phyloP scores from a whole-genome alignment of 495 filamentous ascomycete genomes.

The Neohortaea acidophila region DNA sequence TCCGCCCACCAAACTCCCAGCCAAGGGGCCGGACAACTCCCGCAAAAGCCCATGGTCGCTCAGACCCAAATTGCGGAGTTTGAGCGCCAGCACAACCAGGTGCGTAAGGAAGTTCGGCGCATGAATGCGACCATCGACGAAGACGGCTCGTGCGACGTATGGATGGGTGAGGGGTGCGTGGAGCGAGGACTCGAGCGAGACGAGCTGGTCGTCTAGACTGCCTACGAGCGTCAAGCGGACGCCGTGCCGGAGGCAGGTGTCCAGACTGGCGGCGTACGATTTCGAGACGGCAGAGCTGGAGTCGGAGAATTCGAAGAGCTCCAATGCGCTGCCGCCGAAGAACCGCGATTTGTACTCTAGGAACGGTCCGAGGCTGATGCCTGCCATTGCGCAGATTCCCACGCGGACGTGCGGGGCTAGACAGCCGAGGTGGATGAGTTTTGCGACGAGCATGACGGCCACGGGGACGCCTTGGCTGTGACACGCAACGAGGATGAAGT shows the following conservation, averaged over 20 bases:
- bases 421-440: slow-evolving; percentile 67
- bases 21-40: slow-evolving; percentile 74
- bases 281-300: slow-evolving; percentile 66
- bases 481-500: slow-evolving; percentile 78
- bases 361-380: slow-evolving; percentile 87
- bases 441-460: slow-evolving; percentile 80
- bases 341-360: slow-evolving; percentile 68
- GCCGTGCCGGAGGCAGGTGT: slow-evolving; percentile 56
- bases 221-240: slow-evolving; percentile 73
- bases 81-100: slow-evolving; percentile 82
- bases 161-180: slow-evolving; percentile 74
- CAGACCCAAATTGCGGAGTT: slow-evolving; percentile 81
- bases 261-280: slow-evolving; percentile 61
- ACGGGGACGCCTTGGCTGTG: slow-evolving; percentile 95
- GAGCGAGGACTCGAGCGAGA: slow-evolving; percentile 79
- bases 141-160: slow-evolving; percentile 83
- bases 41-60: slow-evolving; percentile 85
- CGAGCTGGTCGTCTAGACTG: slow-evolving; percentile 92
- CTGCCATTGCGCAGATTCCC: slow-evolving; percentile 84
- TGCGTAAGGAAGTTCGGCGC: slow-evolving; percentile 87
- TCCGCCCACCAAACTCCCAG: slow-evolving; percentile 78
- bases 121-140: slow-evolving; percentile 85
- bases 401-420: slow-evolving; percentile 48
- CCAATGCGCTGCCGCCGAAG: slow-evolving; percentile 73
- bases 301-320: slow-evolving; percentile 82